These are phyloP conservation scores for Friedmanniomyces endolithicus DNA, from an alignment of 495 filamentous ascomycete genomes.

Conservation along the genomic window DNA sequence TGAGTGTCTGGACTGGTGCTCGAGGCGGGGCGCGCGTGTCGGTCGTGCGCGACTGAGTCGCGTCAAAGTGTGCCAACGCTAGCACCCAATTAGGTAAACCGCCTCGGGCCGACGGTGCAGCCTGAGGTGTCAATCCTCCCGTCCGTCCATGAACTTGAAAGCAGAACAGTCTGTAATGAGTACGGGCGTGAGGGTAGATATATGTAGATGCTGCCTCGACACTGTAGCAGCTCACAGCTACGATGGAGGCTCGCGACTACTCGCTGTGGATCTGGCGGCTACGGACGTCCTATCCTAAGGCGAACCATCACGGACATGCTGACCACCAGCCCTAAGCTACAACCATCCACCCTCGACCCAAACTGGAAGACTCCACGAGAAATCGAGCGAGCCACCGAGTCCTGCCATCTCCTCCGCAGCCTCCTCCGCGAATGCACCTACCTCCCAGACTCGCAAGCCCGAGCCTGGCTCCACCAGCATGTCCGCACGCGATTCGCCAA, in stretches of 20 bases:
- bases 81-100: too few relatives aligned
- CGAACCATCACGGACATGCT: neutral
- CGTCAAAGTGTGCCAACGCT: too few relatives aligned
- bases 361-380: neutral
- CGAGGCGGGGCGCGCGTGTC: too few relatives aligned
- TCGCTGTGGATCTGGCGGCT: too few relatives aligned
- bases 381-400: neutral
- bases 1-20: too few relatives aligned
- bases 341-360: neutral
- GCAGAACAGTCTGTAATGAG: too few relatives aligned
- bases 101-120: too few relatives aligned
- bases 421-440: constrained; percentile 77
- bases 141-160: too few relatives aligned
- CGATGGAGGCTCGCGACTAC: neutral
- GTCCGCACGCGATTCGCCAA: constrained; percentile 47
- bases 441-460: constrained; percentile 61
- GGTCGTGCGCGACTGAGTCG: too few relatives aligned
- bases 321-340: neutral
- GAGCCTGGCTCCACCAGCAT: constrained; percentile 44
- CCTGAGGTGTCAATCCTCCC: too few relatives aligned
- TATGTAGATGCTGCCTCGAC: neutral
- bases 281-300: too few relatives aligned
- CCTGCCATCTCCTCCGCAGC: constrained; percentile 52
- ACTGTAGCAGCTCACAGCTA: neutral
- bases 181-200: too few relatives aligned